Percentiles rank a stretch among this genome's conserved stretches.
Evolutionary conservation across 805 yeast genomes (phyloP).

Genomic region (Pichia californica): DNA sequence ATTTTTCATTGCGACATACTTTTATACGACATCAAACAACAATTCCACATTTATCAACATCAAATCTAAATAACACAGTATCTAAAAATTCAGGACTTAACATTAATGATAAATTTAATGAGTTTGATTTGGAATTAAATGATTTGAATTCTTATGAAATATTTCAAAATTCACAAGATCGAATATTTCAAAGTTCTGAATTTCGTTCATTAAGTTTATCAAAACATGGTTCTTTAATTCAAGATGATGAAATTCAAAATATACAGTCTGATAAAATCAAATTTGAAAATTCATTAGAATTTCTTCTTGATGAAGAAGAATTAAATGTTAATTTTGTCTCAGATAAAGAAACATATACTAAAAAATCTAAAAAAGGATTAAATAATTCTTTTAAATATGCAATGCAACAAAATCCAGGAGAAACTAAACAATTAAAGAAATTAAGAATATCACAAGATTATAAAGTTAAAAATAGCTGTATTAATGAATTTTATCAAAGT

Average conservation of each 20-base stretch:
- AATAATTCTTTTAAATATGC: background rate
- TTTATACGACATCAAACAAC: too few species aligned
- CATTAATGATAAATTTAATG: too few species aligned
- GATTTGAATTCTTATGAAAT: too few species aligned
- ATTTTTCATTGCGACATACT: too few species aligned
- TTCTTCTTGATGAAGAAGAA: slow-evolving; percentile 4
- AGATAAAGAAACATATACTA: background rate
- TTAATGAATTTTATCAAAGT: background rate
- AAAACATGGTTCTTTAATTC: slow-evolving; percentile 7
- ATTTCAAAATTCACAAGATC: too few species aligned
- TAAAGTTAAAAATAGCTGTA: background rate
- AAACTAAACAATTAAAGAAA: background rate
- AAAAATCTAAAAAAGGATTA: background rate
- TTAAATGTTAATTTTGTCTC: background rate
- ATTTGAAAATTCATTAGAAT: too few species aligned
- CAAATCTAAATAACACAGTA: too few species aligned
- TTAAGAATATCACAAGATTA: background rate
- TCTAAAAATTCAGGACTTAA: too few species aligned
- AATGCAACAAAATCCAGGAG: background rate
- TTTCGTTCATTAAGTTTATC: slow-evolving; percentile 4
- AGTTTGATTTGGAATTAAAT: too few species aligned
- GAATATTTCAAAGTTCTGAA: slow-evolving; percentile 6
- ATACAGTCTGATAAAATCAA: too few species aligned
- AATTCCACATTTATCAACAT: too few species aligned
- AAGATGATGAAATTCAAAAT: background rate